Base-by-base conservation (phyloP, 2,329 filamentous ascomycete species). In the Cercospora canescens region DNA sequence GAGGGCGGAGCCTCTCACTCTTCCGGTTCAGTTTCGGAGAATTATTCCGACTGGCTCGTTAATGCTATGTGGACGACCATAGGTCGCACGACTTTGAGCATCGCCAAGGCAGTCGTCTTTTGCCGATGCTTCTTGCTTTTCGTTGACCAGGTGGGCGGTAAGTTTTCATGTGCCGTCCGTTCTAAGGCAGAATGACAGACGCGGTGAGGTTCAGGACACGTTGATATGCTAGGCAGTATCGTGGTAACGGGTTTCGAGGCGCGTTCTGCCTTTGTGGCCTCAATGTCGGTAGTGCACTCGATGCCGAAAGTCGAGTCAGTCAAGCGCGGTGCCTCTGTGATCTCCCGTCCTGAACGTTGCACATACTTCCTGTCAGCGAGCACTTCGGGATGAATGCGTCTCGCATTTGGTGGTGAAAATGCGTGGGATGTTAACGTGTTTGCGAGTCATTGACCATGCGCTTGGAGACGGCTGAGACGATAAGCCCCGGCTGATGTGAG, bases 181-280 rank as follows among this genome's bases (percentile, higher is more conserved):
- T 6, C 58, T 61, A 32, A 50, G 58, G 41, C 41, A 61, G 32
- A 34, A 52, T 52, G 58, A 61, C 58, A 61, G 39, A 48, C 28
- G 57, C 57, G 57, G 57, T 61, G 58, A 61, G 39, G 39, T 21
- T 28, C 21, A 55, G 60, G 21, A 62, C 45, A 62, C 48, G 60
- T 54, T 50, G 26, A 21, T n/a, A 18, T 48, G 35, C 37, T 50
- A 5, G 28, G 52, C 16, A 30, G 6, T 12, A n/a, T 35, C 52
- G 2, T 18, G 26, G 26, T 32, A 14, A 32, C 52, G 28, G 26
- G 52, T 55, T 55, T 34, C 30, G 26, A 30, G 24, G 16, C 28
- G 3, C 21, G 14, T 18, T 18, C 16, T 26, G 6, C 24, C 39
- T 28, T 24, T 24, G 21, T 28, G 7, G 45, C 6, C 16, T 50